Evolutionary conservation across 257 asterid species (phyloP).

Genomic region (Nicotiana sylvestris): DNA sequence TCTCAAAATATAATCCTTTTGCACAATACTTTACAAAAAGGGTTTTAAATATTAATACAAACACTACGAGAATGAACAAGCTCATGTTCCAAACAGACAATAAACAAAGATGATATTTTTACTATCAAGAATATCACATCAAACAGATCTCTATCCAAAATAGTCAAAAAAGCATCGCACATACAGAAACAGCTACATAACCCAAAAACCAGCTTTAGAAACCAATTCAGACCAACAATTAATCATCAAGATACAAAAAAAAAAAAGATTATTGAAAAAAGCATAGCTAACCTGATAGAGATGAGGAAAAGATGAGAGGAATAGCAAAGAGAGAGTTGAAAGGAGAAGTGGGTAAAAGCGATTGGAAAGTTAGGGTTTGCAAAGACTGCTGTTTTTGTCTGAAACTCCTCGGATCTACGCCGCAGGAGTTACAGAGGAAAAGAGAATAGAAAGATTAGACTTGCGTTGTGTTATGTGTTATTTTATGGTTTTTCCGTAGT

Average conservation of each 20-base stretch:
- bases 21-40: background rate
- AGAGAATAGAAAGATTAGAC: background rate
- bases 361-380: constrained; percentile 11
- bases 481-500: background rate
- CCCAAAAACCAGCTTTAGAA: background rate
- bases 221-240: background rate
- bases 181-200: background rate
- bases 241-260: background rate
- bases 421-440: constrained; percentile 34
- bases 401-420: constrained; percentile 52
- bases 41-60: background rate
- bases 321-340: background rate
- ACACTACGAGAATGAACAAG: background rate
- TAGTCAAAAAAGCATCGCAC: background rate
- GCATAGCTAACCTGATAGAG: constrained; percentile 14
- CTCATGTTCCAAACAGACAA: background rate
- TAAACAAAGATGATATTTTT: background rate
- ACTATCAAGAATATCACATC: background rate
- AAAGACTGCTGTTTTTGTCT: constrained; percentile 21
- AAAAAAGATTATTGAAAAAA: background rate
- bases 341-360: background rate
- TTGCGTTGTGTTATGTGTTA: background rate
- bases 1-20: background rate
- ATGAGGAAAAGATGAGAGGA: constrained; percentile 23
- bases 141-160: constrained; percentile 12